Evolutionary conservation across 768 basidiomycete species (phyloP).

Genomic region (Boletus edulis): DNA sequence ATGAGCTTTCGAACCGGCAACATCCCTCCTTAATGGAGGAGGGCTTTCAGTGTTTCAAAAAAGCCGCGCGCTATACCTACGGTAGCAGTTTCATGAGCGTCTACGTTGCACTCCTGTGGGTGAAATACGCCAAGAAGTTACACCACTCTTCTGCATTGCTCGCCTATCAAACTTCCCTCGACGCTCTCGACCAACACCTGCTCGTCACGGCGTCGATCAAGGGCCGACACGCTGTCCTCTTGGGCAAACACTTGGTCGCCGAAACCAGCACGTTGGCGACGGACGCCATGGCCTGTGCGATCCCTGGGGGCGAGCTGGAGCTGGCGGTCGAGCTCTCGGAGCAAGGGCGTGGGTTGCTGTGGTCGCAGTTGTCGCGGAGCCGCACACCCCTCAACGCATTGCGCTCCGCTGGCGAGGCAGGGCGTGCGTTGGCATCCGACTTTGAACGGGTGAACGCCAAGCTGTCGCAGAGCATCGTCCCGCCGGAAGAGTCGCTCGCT

Average conservation of each 20-base stretch:
- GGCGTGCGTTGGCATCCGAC: constrained; percentile 20
- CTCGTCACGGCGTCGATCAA: constrained; percentile 18
- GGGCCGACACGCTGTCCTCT: constrained; percentile 12
- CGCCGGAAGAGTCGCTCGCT: neutral
- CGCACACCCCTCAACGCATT: constrained; percentile 26
- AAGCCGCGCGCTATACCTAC: constrained; percentile 10
- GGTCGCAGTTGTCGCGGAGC: constrained; percentile 29
- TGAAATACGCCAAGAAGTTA: neutral
- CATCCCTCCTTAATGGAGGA: constrained; percentile 6
- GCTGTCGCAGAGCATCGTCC: constrained; percentile 5
- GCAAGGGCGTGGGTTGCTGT: constrained; percentile 30
- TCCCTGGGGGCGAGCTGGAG: constrained; percentile 13
- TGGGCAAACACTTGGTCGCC: neutral
- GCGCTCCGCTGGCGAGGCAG: constrained; percentile 12
- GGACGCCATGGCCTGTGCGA: constrained; percentile 28
- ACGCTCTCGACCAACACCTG: constrained; percentile 17
- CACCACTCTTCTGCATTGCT: constrained; percentile 19
- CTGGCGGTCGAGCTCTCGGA: constrained; percentile 36
- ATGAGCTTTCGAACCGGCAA: neutral
- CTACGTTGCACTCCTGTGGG: constrained; percentile 14
- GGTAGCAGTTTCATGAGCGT: constrained; percentile 8
- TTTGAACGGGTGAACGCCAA: constrained; percentile 23
- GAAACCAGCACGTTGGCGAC: constrained; percentile 13
- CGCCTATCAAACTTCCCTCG: constrained; percentile 22
- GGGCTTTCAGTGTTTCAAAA: constrained; percentile 8